Evolutionary conservation across 768 basidiomycete genomes (phyloP).

Genomic region (Postia placenta): DNA sequence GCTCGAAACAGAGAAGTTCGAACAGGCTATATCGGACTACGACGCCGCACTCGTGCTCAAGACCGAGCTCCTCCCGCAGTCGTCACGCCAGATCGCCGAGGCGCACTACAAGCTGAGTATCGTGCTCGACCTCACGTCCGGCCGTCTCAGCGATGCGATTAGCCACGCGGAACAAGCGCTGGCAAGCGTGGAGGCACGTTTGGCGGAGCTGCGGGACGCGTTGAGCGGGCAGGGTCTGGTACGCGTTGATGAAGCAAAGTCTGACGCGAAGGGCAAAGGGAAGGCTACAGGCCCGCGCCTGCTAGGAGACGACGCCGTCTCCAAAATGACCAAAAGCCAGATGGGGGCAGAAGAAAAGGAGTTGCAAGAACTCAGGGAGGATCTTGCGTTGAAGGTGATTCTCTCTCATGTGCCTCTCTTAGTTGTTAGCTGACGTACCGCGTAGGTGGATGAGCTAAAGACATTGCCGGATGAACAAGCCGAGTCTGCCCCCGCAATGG

Average conservation of each 20-base stretch:
- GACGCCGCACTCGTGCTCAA: conserved; percentile 73
- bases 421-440: background rate
- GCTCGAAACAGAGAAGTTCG: conserved; percentile 97
- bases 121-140: conserved; percentile 86
- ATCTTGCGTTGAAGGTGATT: conserved; percentile 74
- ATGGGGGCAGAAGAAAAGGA: conserved; percentile 79
- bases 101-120: conserved; percentile 93
- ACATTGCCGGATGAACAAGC: conserved; percentile 60
- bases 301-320: conserved; percentile 47
- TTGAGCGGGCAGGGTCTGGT: conserved; percentile 32
- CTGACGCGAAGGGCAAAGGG: conserved; percentile 65
- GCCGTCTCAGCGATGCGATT: conserved; percentile 78
- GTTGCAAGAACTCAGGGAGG: conserved; percentile 65
- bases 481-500: conserved; percentile 63
- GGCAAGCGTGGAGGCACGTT: conserved; percentile 66
- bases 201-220: conserved; percentile 50
- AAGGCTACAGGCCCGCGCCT: conserved; percentile 44
- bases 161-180: conserved; percentile 74
- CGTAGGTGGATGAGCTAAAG: conserved; percentile 89
- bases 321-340: conserved; percentile 66
- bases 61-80: conserved; percentile 63
- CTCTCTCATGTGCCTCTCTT: background rate
- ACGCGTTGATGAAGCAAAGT: conserved; percentile 22
- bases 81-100: conserved; percentile 91
- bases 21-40: conserved; percentile 89